Conservation (phyloP, 78 protist genomes). For the Dictyostelium intermedium region DNA sequence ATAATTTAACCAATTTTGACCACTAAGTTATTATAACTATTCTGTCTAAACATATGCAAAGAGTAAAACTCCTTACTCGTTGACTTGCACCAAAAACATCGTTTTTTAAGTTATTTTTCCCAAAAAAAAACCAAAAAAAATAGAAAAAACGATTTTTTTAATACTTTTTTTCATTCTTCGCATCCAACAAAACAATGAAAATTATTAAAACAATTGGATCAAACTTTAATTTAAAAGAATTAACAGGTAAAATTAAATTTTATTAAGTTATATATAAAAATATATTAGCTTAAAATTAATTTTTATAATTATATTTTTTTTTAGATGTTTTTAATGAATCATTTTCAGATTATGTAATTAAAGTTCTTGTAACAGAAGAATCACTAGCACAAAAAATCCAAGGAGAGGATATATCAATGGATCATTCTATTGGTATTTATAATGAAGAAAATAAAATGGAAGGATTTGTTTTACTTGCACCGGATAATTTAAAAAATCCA, state of each 20-base stretch:
- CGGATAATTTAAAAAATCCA: background rate
- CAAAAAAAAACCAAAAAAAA: background rate
- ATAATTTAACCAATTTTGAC: no score
- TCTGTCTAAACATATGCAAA: no score
- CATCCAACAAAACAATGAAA: background rate
- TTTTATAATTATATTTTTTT: background rate
- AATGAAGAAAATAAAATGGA: background rate
- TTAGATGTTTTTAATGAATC: background rate
- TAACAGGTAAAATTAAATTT: background rate
- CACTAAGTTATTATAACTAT: no score
- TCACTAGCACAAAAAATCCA: background rate
- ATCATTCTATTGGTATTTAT: background rate
- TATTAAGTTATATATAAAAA: no score
- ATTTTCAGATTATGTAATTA: conserved; percentile 13
- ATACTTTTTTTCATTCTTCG: no score
- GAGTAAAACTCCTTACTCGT: no score
- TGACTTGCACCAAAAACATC: no score
- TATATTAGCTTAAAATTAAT: background rate
- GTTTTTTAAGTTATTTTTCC: no score
- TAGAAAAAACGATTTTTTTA: background rate
- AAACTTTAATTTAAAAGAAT: background rate
- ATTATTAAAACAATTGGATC: background rate
- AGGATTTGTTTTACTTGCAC: conserved; percentile 1
- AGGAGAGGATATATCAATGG: background rate
- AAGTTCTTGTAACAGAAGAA: background rate